A percentile compares a stretch with the other conserved stretches of the same genome.
Evolutionary conservation across 129 eudicot genomes (phyloP).

Genomic region (Lonicera japonica): DNA sequence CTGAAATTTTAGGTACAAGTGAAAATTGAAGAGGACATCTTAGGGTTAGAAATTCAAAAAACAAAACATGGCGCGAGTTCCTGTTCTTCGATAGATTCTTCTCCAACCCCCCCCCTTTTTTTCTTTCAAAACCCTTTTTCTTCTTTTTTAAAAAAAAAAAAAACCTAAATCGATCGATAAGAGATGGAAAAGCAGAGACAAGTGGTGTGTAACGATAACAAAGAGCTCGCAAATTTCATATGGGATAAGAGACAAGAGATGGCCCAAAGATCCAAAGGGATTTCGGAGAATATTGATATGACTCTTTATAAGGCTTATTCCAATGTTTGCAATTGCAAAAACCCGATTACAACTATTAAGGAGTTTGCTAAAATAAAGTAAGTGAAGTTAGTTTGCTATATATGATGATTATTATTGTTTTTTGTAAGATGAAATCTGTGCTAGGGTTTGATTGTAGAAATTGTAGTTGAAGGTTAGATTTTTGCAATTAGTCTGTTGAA

Average conservation of each 20-base stretch:
- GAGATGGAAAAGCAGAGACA: constrained; percentile 24
- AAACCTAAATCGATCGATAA: background rate
- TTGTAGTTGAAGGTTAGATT: too few relatives aligned
- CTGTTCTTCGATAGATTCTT: too few relatives aligned
- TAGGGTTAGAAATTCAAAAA: too few relatives aligned
- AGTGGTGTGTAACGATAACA: constrained; percentile 58
- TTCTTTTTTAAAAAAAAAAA: too few relatives aligned
- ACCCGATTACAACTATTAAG: constrained; percentile 59
- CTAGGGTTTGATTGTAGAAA: too few relatives aligned
- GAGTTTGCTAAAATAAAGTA: constrained; percentile 73
- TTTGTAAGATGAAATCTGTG: too few relatives aligned
- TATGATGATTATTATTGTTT: background rate
- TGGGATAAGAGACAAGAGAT: constrained; percentile 48
- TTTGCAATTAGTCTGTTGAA: too few relatives aligned
- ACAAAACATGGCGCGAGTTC: too few relatives aligned
- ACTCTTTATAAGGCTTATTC: constrained; percentile 47
- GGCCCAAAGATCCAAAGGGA: constrained; percentile 49
- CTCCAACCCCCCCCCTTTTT: too few relatives aligned
- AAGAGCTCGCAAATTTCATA: constrained; percentile 52
- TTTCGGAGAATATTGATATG: constrained; percentile 42
- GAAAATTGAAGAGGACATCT: too few relatives aligned
- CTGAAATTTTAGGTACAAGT: too few relatives aligned
- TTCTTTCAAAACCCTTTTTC: too few relatives aligned
- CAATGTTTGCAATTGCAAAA: constrained; percentile 48
- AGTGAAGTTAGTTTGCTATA: background rate